Percentiles rank a stretch among this genome's conserved stretches.
These are phyloP conservation scores for Sugiyamaella lignohabitans DNA, from an alignment of 805 yeast genomes.

Conservation along the genomic window DNA sequence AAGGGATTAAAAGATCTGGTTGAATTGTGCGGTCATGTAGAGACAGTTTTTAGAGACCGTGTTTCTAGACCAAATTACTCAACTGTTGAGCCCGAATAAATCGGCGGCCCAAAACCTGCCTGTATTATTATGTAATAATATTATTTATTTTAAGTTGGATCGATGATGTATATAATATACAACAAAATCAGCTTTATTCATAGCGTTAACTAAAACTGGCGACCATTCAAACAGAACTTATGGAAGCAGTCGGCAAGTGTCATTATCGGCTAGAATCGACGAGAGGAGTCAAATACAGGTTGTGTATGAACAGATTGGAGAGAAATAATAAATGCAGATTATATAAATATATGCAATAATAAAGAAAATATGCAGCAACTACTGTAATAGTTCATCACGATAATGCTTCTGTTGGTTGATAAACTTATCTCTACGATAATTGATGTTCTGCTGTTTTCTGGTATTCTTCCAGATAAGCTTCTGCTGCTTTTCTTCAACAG, in stretches of 20 bases:
- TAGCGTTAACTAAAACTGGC: too few species aligned
- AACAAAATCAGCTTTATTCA: too few species aligned
- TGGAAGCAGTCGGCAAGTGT: too few species aligned
- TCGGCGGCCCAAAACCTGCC: background rate
- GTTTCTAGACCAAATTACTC: slow-evolving; percentile 50
- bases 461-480: slow-evolving; percentile 56
- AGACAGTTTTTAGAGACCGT: slow-evolving; percentile 65
- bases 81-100: slow-evolving; percentile 17
- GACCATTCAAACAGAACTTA: too few species aligned
- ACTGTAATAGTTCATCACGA: slow-evolving; percentile 63
- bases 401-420: slow-evolving; percentile 79
- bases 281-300: too few species aligned
- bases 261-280: too few species aligned
- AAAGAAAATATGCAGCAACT: slow-evolving; percentile 4
- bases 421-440: slow-evolving; percentile 50
- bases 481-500: slow-evolving; percentile 40
- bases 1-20: slow-evolving; percentile 83
- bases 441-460: slow-evolving; percentile 42
- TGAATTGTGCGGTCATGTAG: slow-evolving; percentile 77
- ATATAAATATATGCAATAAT: background rate
- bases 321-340: background rate
- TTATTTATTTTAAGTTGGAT: background rate
- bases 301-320: too few species aligned
- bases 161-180: slow-evolving; percentile 1
- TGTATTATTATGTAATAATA: background rate